A percentile compares a stretch with the other conserved stretches of the same genome.
These are phyloP conservation scores for Diaporthe sp. DNA, from an alignment of 2,329 filamentous ascomycete genomes.

Conservation along the genomic window DNA sequence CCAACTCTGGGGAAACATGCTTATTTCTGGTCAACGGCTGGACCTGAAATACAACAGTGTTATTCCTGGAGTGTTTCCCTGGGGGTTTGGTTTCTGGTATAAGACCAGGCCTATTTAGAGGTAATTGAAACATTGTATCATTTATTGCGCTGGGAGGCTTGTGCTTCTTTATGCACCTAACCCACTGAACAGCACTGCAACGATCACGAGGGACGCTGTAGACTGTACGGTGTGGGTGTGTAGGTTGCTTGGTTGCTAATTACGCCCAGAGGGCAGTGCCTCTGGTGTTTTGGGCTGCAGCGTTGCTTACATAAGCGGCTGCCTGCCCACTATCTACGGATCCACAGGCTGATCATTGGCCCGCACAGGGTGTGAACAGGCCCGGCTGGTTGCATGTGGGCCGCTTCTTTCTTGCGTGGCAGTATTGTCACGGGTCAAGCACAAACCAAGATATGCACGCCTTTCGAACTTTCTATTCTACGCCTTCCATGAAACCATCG, in stretches of 20 bases:
- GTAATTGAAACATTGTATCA: not conserved
- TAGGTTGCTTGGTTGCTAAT: no score
- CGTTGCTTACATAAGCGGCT: no score
- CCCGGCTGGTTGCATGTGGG: not conserved
- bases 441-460: not conserved
- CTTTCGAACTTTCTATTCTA: not conserved
- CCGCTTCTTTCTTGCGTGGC: not conserved
- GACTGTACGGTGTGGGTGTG: no score
- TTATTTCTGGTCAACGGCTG: slow-evolving; percentile 28
- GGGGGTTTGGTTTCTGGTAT: not conserved
- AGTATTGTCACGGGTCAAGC: not conserved
- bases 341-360: slow-evolving; percentile 6
- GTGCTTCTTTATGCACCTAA: no score
- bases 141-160: not conserved
- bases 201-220: no score
- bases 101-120: not conserved
- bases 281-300: no score
- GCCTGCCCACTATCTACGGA: no score
- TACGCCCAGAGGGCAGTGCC: no score
- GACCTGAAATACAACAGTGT: not conserved
- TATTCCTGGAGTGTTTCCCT: not conserved
- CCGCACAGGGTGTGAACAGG: not conserved
- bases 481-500: not conserved
- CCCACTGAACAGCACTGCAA: no score
- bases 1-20: slow-evolving; percentile 18